Conservation (phyloP, 208 protist species). For the Acanthamoeba healyi region DNA sequence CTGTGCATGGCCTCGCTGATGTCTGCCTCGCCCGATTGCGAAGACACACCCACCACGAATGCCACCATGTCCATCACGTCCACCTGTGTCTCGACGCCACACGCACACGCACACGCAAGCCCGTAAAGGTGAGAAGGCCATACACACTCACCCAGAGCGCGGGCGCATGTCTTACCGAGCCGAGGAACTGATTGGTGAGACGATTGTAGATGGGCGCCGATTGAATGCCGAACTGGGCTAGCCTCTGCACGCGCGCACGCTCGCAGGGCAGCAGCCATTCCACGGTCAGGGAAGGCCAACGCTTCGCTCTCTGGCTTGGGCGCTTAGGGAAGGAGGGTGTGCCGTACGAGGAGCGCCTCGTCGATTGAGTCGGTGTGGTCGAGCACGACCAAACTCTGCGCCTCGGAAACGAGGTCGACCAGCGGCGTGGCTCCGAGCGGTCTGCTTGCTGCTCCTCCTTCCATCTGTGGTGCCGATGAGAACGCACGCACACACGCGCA, state of each 20-base stretch:
- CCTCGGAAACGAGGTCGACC: background rate
- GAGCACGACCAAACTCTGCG: conserved; percentile 29
- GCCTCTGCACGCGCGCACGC: background rate
- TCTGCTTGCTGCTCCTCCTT: background rate
- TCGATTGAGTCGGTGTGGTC: conserved; percentile 33
- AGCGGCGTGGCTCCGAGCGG: background rate
- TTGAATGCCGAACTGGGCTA: conserved; percentile 33
- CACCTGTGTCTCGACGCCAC: too few relatives aligned
- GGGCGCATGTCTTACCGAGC: background rate
- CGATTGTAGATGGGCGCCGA: conserved; percentile 25
- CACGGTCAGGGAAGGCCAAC: background rate
- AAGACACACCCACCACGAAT: background rate
- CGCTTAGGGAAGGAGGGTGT: background rate
- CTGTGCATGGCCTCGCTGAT: background rate
- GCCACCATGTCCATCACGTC: conserved; percentile 62
- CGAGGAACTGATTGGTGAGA: conserved; percentile 12
- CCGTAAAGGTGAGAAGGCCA: too few relatives aligned
- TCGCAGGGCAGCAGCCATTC: too few relatives aligned
- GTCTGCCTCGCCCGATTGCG: background rate
- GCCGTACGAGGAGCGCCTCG: background rate
- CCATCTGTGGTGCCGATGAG: background rate
- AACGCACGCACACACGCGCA: too few relatives aligned
- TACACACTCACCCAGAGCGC: background rate
- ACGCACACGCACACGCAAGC: background rate
- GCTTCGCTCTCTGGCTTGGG: background rate